These are phyloP conservation scores for Chionographis japonica DNA, from an alignment of 106 monocot genomes.

Conservation along the genomic window DNA sequence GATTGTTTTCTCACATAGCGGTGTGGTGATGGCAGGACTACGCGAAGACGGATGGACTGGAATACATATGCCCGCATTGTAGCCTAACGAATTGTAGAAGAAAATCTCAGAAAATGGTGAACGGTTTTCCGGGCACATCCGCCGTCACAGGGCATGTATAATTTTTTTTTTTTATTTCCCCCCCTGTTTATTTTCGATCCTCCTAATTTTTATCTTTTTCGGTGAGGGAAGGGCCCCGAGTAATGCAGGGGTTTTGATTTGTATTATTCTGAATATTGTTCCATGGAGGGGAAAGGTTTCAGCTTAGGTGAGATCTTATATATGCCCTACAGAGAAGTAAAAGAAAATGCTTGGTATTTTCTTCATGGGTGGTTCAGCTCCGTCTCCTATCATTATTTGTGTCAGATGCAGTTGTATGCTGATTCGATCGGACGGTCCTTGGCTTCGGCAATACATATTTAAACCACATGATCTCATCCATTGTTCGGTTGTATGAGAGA, in stretches of 20 bases:
- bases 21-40: slow-evolving; percentile 58
- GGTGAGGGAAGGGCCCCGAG: background rate
- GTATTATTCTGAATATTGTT: slow-evolving; percentile 7
- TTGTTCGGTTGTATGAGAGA: too few relatives aligned
- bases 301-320: too few relatives aligned
- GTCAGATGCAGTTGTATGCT: too few relatives aligned
- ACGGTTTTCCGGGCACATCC: slow-evolving; percentile 57
- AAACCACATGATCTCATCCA: too few relatives aligned
- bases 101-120: slow-evolving; percentile 53
- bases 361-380: too few relatives aligned
- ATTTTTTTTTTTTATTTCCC: slow-evolving; percentile 10
- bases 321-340: too few relatives aligned
- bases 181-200: background rate
- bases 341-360: too few relatives aligned
- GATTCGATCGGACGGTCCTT: too few relatives aligned
- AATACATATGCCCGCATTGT: slow-evolving; percentile 91
- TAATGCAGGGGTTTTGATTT: background rate
- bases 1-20: background rate
- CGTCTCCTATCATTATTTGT: too few relatives aligned
- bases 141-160: slow-evolving; percentile 34
- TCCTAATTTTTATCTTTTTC: slow-evolving; percentile 5
- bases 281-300: too few relatives aligned
- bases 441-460: too few relatives aligned
- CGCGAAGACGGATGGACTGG: slow-evolving; percentile 89
- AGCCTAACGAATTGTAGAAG: slow-evolving; percentile 62